phyloP scores from a whole-genome alignment of 768 basidiomycete species.

The Lanmaoa pseudosensibilis region DNA sequence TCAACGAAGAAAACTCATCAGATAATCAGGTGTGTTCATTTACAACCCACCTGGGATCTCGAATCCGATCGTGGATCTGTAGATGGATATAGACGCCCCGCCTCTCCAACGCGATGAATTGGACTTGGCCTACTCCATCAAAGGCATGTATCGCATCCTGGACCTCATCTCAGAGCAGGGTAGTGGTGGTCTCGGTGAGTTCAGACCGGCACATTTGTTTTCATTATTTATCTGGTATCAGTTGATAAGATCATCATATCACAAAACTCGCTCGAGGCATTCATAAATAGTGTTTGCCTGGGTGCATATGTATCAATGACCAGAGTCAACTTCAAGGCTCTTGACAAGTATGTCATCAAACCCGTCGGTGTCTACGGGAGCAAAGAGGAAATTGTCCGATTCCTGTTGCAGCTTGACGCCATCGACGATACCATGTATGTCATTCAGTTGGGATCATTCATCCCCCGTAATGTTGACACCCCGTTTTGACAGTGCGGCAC shows the following conservation, averaged over 20 bases:
- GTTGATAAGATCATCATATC: conserved; percentile 66
- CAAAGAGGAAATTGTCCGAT: conserved; percentile 47
- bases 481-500: conserved; percentile 5
- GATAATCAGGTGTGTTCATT: conserved; percentile 13
- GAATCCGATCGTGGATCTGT: not conserved
- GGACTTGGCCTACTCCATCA: conserved; percentile 34
- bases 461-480: not conserved
- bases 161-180: conserved; percentile 54
- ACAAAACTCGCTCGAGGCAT: conserved; percentile 46
- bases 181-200: conserved; percentile 51
- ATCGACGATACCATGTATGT: conserved; percentile 45
- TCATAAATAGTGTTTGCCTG: conserved; percentile 50
- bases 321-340: conserved; percentile 52
- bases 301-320: conserved; percentile 55
- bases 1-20: conserved; percentile 1
- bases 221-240: conserved; percentile 19
- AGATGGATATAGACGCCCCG: conserved; percentile 21
- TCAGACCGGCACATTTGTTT: not conserved
- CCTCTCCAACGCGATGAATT: conserved; percentile 7
- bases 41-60: not conserved
- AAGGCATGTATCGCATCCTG: conserved; percentile 52
- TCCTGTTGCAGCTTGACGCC: conserved; percentile 38
- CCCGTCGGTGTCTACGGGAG: conserved; percentile 61
- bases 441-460: too few species aligned
- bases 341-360: conserved; percentile 47